phyloP scores from a whole-genome alignment of 345 rosid species.

The Pugionium cornutum region DNA sequence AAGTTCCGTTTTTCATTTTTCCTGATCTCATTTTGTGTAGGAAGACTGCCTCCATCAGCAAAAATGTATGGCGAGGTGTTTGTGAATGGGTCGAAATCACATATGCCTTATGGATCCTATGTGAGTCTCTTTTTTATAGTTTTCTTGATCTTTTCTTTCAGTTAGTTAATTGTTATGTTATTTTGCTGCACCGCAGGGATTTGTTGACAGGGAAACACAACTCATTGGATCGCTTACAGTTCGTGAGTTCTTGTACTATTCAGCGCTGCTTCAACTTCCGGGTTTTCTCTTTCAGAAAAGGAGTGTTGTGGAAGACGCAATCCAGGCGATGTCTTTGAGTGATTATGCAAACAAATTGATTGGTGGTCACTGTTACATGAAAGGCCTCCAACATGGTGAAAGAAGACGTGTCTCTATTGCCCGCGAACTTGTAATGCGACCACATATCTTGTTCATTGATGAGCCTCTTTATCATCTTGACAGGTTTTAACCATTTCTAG shows the following conservation, averaged over 20 bases:
- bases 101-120: constrained; percentile 83
- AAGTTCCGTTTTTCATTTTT: background rate
- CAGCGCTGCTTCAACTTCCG: constrained; percentile 96
- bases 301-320: constrained; percentile 95
- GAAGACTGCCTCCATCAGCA: constrained; percentile 80
- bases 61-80: constrained; percentile 85
- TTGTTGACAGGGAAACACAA: constrained; percentile 80
- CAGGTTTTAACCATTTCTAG: constrained; percentile 48
- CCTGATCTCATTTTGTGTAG: constrained; percentile 46
- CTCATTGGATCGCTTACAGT: constrained; percentile 92
- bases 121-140: constrained; percentile 53
- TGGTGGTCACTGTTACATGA: constrained; percentile 96
- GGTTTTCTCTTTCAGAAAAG: constrained; percentile 92
- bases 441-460: constrained; percentile 81
- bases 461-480: constrained; percentile 99
- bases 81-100: constrained; percentile 70
- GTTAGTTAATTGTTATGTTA: background rate
- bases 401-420: constrained; percentile 97
- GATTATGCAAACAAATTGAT: constrained; percentile 94
- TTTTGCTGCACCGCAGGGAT: constrained; percentile 58
- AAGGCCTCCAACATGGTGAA: constrained; percentile 88
- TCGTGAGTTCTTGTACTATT: constrained; percentile 85
- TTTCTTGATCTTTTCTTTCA: constrained; percentile 4
- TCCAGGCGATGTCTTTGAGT: constrained; percentile 88
- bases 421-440: constrained; percentile 98